Base-by-base conservation (phyloP, 1,139 yeast species). In the Yamadazyma siamensis region DNA sequence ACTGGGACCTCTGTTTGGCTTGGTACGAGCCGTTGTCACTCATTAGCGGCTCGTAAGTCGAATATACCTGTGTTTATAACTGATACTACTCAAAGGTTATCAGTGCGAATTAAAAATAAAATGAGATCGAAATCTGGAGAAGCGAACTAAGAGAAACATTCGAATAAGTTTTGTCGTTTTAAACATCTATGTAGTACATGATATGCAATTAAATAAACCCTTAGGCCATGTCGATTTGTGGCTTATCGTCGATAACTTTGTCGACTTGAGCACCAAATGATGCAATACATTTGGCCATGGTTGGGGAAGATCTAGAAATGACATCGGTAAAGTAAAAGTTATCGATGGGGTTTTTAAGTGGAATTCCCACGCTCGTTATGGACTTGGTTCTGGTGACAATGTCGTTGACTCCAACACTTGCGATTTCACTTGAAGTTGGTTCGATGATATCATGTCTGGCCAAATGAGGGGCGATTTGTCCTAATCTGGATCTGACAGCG, bases 311-410 rank as follows among this genome's bases (percentile, higher is more conserved):
- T 68, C 95, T 76, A 23, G 95, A 81, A 47, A 86, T 81, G 41
- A 83, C 86, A 58, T 86, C 94, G 26, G 95, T 86, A 69, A 84
- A 82, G 70, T 85, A 86, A 59, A 83, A 86, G 75, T 86, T 83
- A 43, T 77, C 76, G 52, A 86, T 79, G 39, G 88, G 89, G 56
- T 77, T 77, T 59, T 74, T 72, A 53, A 77, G 71, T 39, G 70
- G 70, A 31, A 59, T 65, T 39, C 81, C 80, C 23, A 63, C 48
- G 23, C 71, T 56, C 31, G 59, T 56, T 34, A 69, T 61, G 15
- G 55, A 39, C 46, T 60, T 57, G 49, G 61, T 60, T 51, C 60
- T 68, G 55, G 50, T 51, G 40, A 52, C 58, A 55, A 61, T 60
- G 32, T 71, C 66, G 36, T 65, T 59, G 47, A 83, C 59, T 34